phyloP scores from a whole-genome alignment of 768 basidiomycete species.

The Mycena rebaudengoi region DNA sequence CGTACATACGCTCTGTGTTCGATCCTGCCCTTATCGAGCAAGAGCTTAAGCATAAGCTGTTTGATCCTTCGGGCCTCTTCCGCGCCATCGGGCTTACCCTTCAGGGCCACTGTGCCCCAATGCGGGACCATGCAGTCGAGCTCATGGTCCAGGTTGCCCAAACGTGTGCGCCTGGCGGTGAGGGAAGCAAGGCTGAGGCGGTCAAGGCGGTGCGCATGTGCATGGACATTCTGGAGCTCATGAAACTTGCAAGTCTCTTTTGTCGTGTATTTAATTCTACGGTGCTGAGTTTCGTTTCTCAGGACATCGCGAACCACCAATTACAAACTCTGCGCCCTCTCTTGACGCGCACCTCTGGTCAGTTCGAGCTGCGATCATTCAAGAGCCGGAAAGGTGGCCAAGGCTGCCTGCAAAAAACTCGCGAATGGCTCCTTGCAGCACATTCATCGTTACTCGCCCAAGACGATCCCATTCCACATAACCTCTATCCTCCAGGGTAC shows the following conservation, averaged over 20 bases:
- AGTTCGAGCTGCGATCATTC: conserved; percentile 84
- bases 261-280: no score
- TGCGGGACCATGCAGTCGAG: conserved; percentile 87
- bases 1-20: conserved; percentile 75
- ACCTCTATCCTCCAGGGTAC: conserved; percentile 49
- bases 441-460: conserved; percentile 53
- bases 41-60: conserved; percentile 78
- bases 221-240: conserved; percentile 91
- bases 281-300: no score
- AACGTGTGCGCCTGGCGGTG: conserved; percentile 61
- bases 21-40: conserved; percentile 86
- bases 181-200: conserved; percentile 67
- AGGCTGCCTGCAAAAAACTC: conserved; percentile 56
- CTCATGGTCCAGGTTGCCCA: conserved; percentile 80
- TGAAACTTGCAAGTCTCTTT: conserved; percentile 83
- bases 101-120: conserved; percentile 93
- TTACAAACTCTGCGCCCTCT: conserved; percentile 92
- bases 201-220: conserved; percentile 82
- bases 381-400: conserved; percentile 59
- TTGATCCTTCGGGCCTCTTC: conserved; percentile 84
- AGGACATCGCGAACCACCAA: conserved; percentile 98
- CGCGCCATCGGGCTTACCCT: conserved; percentile 80
- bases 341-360: conserved; percentile 79
- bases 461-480: conserved; percentile 51
- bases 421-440: conserved; percentile 70